These are phyloP conservation scores for Talaromyces sp. DNA, from an alignment of 2,329 filamentous ascomycete genomes.

Conservation along the genomic window DNA sequence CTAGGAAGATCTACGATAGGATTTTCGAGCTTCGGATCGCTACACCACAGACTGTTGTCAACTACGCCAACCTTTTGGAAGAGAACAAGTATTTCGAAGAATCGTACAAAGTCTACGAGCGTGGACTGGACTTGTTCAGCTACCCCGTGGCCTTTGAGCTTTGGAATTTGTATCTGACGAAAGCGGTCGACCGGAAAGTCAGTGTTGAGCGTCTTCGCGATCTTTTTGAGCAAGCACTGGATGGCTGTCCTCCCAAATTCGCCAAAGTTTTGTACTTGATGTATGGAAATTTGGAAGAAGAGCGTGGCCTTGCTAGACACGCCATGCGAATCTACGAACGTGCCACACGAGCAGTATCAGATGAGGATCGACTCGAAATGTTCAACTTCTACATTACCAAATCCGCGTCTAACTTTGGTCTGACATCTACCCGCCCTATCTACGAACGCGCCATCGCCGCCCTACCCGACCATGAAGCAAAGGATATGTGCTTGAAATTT, in stretches of 20 bases:
- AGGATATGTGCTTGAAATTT: constrained; percentile 98
- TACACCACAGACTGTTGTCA: constrained; percentile 96
- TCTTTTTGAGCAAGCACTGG: constrained; percentile 93
- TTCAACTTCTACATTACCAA: constrained; percentile 99
- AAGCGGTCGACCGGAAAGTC: constrained; percentile 93
- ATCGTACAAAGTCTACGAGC: constrained; percentile 95
- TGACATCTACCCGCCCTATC: constrained; percentile 89
- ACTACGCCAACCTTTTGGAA: constrained; percentile 92
- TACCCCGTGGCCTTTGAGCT: constrained; percentile 97
- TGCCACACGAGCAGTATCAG: constrained; percentile 87
- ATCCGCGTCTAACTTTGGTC: constrained; percentile 93
- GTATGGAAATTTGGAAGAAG: constrained; percentile 97
- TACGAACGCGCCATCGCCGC: constrained; percentile 94
- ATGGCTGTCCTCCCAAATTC: constrained; percentile 91
- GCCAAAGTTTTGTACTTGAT: constrained; percentile 95
- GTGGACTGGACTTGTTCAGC: constrained; percentile 94
- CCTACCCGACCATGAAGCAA: constrained; percentile 87
- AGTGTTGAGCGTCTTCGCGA: constrained; percentile 90
- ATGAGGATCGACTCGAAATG: constrained; percentile 94
- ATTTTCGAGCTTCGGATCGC: constrained; percentile 98
- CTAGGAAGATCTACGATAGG: constrained; percentile 88
- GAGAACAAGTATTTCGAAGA: constrained; percentile 95
- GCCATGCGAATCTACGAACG: constrained; percentile 99
- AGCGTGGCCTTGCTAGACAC: constrained; percentile 86
- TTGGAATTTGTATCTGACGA: constrained; percentile 97